Conservation (phyloP, 1,284 basidiomycete genomes). For the Rhodotorula sp. region DNA sequence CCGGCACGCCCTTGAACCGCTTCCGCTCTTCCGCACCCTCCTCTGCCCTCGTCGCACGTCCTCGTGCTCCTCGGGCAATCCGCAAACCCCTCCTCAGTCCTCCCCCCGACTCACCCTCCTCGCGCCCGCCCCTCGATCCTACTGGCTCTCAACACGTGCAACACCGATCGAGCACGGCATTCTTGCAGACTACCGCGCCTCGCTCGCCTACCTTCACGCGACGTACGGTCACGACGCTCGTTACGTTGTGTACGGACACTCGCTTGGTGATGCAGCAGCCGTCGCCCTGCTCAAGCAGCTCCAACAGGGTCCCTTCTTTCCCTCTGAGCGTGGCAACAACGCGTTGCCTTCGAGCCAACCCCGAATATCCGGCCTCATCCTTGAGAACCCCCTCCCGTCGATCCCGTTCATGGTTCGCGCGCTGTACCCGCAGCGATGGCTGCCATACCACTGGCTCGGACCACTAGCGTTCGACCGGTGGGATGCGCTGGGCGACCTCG, state of each 20-base stretch:
- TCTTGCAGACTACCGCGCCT: conserved; percentile 52
- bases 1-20: conserved; percentile 57
- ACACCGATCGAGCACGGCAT: conserved; percentile 52
- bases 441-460: conserved; percentile 57
- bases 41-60: conserved; percentile 31
- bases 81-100: conserved; percentile 44
- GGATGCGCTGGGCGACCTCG: conserved; percentile 50
- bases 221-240: conserved; percentile 47
- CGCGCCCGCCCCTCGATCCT: conserved; percentile 54
- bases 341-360: too few relatives aligned
- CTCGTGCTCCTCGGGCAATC: conserved; percentile 49
- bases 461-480: conserved; percentile 55
- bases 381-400: conserved; percentile 59
- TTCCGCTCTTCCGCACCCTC: conserved; percentile 55
- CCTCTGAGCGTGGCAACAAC: neutral
- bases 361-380: conserved; percentile 50
- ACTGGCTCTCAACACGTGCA: conserved; percentile 52
- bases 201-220: conserved; percentile 48
- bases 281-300: conserved; percentile 50
- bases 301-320: neutral
- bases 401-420: conserved; percentile 58
- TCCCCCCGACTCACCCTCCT: conserved; percentile 46
- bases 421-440: conserved; percentile 57
- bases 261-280: conserved; percentile 56
- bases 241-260: conserved; percentile 57